Evolutionary conservation across 345 rosid genomes (phyloP).

Genomic region (Gynandropsis gynandra): DNA sequence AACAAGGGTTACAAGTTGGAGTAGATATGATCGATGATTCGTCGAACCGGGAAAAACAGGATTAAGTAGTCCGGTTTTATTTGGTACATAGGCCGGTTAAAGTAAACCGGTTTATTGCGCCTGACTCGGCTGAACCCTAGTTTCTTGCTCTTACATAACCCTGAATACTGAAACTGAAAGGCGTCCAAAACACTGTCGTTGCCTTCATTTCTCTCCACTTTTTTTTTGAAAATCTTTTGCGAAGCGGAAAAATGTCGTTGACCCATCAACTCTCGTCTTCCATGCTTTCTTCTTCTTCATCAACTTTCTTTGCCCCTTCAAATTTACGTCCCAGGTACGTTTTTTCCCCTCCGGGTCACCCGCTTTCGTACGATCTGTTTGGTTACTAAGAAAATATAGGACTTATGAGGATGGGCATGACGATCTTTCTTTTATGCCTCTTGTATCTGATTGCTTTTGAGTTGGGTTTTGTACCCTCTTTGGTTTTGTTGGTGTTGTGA

Average conservation of each 20-base stretch:
- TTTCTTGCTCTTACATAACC: conserved; percentile 8
- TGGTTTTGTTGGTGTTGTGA: too few relatives aligned
- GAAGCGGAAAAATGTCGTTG: conserved; percentile 21
- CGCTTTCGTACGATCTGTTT: background rate
- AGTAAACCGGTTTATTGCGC: conserved; percentile 12
- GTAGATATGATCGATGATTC: background rate
- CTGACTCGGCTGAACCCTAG: conserved; percentile 20
- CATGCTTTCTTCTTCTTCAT: conserved; percentile 28
- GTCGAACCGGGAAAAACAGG: conserved; percentile 5
- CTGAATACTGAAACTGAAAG: background rate
- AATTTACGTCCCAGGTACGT: conserved; percentile 23
- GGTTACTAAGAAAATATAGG: background rate
- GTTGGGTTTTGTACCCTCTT: too few relatives aligned
- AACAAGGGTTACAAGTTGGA: too few relatives aligned
- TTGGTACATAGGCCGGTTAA: background rate
- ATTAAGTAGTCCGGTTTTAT: conserved; percentile 6
- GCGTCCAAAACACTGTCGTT: background rate
- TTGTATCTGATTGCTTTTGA: too few relatives aligned
- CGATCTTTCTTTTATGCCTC: too few relatives aligned
- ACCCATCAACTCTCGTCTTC: conserved; percentile 20
- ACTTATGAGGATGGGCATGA: background rate
- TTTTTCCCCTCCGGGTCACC: background rate
- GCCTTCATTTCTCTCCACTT: conserved; percentile 1
- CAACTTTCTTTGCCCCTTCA: conserved; percentile 24
- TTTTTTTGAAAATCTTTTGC: background rate